Evolutionary conservation across 768 basidiomycete species (phyloP).

Genomic region (Flagelloscypha sp.): DNA sequence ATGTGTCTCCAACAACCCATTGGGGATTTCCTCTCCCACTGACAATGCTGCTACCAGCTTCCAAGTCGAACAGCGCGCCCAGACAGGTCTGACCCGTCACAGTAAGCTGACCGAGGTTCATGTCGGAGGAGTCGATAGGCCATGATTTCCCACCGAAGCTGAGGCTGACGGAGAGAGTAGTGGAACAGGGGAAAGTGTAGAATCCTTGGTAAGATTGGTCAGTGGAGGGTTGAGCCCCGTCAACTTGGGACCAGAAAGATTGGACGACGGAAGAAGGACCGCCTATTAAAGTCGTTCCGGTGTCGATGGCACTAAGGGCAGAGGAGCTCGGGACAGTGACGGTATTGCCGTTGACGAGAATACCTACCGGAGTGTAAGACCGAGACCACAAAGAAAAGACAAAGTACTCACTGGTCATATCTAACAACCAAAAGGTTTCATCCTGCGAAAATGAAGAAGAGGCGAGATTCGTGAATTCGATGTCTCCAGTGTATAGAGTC

Average conservation of each 20-base stretch:
- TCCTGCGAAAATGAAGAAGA: conserved; percentile 32
- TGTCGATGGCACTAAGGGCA: conserved; percentile 54
- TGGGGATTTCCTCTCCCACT: conserved; percentile 1
- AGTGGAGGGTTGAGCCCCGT: conserved; percentile 33
- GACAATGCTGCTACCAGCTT: conserved; percentile 20
- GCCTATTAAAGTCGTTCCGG: conserved; percentile 70
- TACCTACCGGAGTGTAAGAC: conserved; percentile 18
- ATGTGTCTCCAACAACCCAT: neutral
- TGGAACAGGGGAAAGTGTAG: conserved; percentile 48
- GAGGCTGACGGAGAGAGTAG: conserved; percentile 31
- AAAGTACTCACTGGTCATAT: conserved; percentile 18
- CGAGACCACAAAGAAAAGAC: conserved; percentile 7
- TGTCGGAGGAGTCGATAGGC: conserved; percentile 46
- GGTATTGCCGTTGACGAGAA: conserved; percentile 35
- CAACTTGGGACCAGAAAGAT: conserved; percentile 40
- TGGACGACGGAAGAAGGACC: conserved; percentile 37
- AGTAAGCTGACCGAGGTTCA: conserved; percentile 43
- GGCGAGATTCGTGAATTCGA: conserved; percentile 41
- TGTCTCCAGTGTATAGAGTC: conserved; percentile 33
- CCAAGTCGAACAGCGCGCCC: conserved; percentile 40
- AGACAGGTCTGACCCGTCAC: conserved; percentile 21
- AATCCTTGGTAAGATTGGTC: conserved; percentile 43
- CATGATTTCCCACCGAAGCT: conserved; percentile 44
- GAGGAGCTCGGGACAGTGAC: conserved; percentile 20
- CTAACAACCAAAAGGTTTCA: conserved; percentile 41